Conservation (phyloP, 169 alveolate species). For the Theileria annulata region DNA sequence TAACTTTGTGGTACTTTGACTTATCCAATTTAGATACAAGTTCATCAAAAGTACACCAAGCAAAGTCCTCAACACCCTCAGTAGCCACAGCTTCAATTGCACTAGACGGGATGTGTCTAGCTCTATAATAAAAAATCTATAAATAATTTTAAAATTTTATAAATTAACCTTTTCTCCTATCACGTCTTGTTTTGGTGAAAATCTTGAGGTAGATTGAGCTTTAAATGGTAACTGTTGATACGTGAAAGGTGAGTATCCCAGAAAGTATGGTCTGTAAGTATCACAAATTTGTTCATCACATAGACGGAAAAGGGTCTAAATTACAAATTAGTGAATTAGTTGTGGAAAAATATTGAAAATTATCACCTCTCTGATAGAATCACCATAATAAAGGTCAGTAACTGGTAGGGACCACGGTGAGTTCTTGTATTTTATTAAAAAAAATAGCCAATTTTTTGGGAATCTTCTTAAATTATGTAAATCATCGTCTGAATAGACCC, state of each 20-base stretch:
- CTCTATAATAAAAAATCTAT: constrained; percentile 75
- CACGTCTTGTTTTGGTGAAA: neutral
- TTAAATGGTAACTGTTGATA: constrained; percentile 26
- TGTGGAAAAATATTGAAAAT: neutral
- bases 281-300: constrained; percentile 70
- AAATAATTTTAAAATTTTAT: neutral
- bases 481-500: constrained; percentile 44
- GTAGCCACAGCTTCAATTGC: constrained; percentile 23
- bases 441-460: constrained; percentile 67
- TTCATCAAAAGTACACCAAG: constrained; percentile 75
- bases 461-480: constrained; percentile 61
- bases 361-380: constrained; percentile 45
- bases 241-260: constrained; percentile 73
- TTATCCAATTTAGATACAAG: constrained; percentile 25
- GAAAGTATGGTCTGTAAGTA: constrained; percentile 64
- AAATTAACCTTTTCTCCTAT: constrained; percentile 8
- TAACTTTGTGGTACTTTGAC: constrained; percentile 9
- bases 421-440: constrained; percentile 61
- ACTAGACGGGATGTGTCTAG: constrained; percentile 63
- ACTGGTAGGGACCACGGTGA: constrained; percentile 73
- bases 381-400: constrained; percentile 69
- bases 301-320: constrained; percentile 64
- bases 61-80: constrained; percentile 66
- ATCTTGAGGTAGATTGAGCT: neutral
- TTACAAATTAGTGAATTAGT: neutral